A percentile compares a stretch with the other conserved stretches of the same genome.
Evolutionary conservation across 129 eudicot species (phyloP).

Genomic region (Erigeron canadensis): DNA sequence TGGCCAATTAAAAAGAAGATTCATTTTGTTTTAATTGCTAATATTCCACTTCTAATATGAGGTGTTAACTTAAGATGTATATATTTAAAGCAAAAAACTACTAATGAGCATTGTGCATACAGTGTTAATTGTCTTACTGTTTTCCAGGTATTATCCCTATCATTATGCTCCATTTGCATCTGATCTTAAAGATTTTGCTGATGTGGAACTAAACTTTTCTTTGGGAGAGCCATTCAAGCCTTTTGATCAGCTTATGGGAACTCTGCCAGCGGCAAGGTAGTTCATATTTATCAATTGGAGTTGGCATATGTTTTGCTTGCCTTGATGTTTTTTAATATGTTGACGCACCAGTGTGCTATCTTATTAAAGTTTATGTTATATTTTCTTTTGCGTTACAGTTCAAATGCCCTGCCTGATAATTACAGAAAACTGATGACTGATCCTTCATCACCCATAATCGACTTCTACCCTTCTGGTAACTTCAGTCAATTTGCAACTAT

Average conservation of each 20-base stretch:
- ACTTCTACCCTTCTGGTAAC: slow-evolving; percentile 86
- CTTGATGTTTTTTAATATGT: background rate
- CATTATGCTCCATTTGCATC: slow-evolving; percentile 99
- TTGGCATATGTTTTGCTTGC: background rate
- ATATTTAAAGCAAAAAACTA: slow-evolving; percentile 13
- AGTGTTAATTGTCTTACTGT: slow-evolving; percentile 15
- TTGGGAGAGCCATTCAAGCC: slow-evolving; percentile 97
- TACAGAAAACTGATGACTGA: slow-evolving; percentile 84
- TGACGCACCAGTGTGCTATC: background rate
- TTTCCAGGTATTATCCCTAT: slow-evolving; percentile 89
- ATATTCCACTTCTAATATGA: background rate
- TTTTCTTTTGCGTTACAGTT: slow-evolving; percentile 43
- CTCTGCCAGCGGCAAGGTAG: slow-evolving; percentile 98
- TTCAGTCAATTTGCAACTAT: slow-evolving; percentile 1
- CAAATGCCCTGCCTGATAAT: slow-evolving; percentile 75
- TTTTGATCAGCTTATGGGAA: slow-evolving; percentile 98
- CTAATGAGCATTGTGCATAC: slow-evolving; percentile 2
- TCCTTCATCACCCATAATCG: slow-evolving; percentile 79
- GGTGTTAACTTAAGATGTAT: slow-evolving; percentile 2
- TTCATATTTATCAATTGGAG: slow-evolving; percentile 7
- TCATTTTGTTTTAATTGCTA: background rate
- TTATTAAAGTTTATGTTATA: background rate
- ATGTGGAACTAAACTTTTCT: slow-evolving; percentile 82
- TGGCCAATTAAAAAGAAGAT: background rate
- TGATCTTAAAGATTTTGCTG: slow-evolving; percentile 81